phyloP scores from a whole-genome alignment of 2,329 filamentous ascomycete species.

The Aspergillus alliaceus region DNA sequence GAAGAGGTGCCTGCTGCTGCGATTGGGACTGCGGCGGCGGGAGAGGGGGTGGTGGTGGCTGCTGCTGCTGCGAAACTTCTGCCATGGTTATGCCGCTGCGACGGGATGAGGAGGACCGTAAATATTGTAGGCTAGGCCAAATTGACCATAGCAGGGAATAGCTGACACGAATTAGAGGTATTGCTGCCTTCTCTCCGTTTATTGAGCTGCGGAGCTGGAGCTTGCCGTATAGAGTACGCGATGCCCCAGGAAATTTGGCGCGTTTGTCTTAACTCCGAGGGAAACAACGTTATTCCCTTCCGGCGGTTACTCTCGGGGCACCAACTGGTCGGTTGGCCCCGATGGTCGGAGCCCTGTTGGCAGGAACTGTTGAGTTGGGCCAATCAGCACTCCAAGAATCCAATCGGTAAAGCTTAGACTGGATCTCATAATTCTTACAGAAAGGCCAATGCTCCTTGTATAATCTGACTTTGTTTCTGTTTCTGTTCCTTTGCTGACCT shows the following conservation, averaged over 20 bases:
- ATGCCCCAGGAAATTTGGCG: conserved; percentile 15
- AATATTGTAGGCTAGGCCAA: neutral
- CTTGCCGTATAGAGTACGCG: neutral
- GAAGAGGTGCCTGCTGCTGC: conserved; percentile 25
- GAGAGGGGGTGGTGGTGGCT: conserved; percentile 17
- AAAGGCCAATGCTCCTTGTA: neutral
- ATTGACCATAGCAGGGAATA: neutral
- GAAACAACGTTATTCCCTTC: conserved; percentile 18
- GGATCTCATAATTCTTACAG: neutral
- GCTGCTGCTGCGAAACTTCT: conserved; percentile 28
- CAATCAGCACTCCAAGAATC: conserved; percentile 5
- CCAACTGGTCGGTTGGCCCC: conserved; percentile 6
- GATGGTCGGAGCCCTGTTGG: conserved; percentile 18
- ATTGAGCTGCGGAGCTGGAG: neutral
- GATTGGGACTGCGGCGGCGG: conserved; percentile 25
- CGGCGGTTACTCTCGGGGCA: conserved; percentile 16
- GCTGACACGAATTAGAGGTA: neutral
- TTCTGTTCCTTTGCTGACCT: neutral
- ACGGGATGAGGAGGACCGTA: conserved; percentile 9
- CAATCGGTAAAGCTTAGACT: conserved; percentile 2
- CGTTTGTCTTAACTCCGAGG: conserved; percentile 13
- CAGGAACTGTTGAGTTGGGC: neutral
- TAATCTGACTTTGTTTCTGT: neutral
- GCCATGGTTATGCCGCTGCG: conserved; percentile 22
- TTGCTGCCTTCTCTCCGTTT: neutral